Evolutionary conservation across 345 rosid species (phyloP).

Genomic region (Turritis glabra): DNA sequence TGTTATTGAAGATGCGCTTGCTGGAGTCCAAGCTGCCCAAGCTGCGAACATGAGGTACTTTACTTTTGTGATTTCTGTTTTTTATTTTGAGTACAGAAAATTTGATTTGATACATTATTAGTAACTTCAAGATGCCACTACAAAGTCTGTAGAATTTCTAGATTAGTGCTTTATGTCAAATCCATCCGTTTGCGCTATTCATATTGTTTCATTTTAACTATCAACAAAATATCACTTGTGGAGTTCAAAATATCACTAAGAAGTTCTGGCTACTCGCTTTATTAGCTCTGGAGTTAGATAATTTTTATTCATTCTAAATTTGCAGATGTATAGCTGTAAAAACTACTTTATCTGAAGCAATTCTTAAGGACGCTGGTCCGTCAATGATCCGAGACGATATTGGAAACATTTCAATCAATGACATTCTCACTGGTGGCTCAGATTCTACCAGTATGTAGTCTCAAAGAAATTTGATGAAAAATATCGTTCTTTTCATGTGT

Average conservation of each 20-base stretch:
- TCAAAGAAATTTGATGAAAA: conserved; percentile 43
- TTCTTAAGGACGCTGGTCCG: conserved; percentile 64
- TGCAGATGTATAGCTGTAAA: conserved; percentile 93
- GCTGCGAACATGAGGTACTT: conserved; percentile 92
- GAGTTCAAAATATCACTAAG: background rate
- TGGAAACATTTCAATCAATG: conserved; percentile 70
- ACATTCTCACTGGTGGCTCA: conserved; percentile 86
- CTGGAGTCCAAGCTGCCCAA: conserved; percentile 95
- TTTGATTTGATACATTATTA: background rate
- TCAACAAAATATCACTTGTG: background rate
- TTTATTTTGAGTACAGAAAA: background rate
- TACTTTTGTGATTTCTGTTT: background rate
- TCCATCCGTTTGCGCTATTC: background rate
- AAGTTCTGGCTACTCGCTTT: background rate
- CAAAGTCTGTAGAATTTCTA: background rate
- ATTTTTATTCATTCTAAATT: conserved; percentile 23
- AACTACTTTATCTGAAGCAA: conserved; percentile 74
- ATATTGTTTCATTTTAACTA: background rate
- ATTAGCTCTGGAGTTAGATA: conserved; percentile 18
- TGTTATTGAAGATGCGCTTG: conserved; percentile 94
- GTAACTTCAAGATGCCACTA: background rate
- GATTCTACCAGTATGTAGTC: conserved; percentile 76
- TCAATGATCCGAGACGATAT: conserved; percentile 74
- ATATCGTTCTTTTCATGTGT: conserved; percentile 46
- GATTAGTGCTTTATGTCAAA: background rate